These are phyloP conservation scores for Phialophora macrospora DNA, from an alignment of 2,329 filamentous ascomycete species.

Conservation along the genomic window DNA sequence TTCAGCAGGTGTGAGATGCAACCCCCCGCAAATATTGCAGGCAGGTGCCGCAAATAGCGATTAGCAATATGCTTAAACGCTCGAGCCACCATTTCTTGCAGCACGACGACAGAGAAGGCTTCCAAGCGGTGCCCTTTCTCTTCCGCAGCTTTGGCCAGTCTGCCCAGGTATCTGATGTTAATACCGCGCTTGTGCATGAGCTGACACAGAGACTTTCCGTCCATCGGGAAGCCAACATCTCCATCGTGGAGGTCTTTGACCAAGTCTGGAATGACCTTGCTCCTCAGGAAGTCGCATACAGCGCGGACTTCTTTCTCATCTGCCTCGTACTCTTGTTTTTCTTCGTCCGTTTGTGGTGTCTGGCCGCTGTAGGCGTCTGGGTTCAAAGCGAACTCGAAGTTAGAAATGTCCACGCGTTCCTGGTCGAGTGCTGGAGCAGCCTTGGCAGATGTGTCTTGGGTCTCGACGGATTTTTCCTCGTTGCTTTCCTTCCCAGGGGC, in stretches of 20 bases:
- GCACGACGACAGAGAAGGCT: constrained; percentile 75
- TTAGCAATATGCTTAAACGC: constrained; percentile 92
- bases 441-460: constrained; percentile 44
- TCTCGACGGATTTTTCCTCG: constrained; percentile 50
- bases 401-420: constrained; percentile 80
- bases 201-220: constrained; percentile 86
- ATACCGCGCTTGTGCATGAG: constrained; percentile 96
- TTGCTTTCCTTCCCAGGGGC: constrained; percentile 50
- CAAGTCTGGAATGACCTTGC: constrained; percentile 80
- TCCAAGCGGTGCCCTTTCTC: constrained; percentile 71
- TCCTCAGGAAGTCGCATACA: constrained; percentile 77
- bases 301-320: constrained; percentile 89
- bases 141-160: constrained; percentile 72
- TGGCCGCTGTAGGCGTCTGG: constrained; percentile 96
- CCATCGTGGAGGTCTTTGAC: constrained; percentile 86
- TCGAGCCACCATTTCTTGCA: constrained; percentile 94
- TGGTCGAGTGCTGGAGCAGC: constrained; percentile 49
- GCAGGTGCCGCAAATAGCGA: constrained; percentile 77
- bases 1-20: constrained; percentile 89
- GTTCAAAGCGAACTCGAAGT: constrained; percentile 87
- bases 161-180: constrained; percentile 94
- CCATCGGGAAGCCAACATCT: constrained; percentile 97
- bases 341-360: constrained; percentile 82
- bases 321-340: constrained; percentile 78
- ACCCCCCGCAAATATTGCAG: constrained; percentile 76